Evolutionary conservation across 148 eudicot genomes (phyloP).

Genomic region (Persicaria tinctoria): DNA sequence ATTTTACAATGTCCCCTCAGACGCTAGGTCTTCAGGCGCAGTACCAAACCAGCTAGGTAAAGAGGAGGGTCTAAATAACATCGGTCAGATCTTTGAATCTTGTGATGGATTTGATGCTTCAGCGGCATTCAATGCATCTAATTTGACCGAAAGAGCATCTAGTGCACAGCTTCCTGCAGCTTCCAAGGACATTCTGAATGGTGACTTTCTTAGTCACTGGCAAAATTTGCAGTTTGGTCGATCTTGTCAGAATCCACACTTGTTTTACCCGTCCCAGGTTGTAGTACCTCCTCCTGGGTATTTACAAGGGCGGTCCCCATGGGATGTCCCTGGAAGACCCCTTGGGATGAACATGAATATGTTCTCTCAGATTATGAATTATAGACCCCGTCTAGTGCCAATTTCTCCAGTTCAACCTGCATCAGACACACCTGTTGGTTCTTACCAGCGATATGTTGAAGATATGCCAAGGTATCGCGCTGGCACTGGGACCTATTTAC

Average conservation of each 20-base stretch:
- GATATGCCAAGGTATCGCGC: constrained; percentile 64
- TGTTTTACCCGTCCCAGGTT: constrained; percentile 42
- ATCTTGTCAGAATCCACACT: constrained; percentile 53
- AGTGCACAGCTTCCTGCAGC: constrained; percentile 29
- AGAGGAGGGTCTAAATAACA: no score
- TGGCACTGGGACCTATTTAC: constrained; percentile 92
- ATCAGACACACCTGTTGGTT: constrained; percentile 44
- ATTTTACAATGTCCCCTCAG: constrained; percentile 37
- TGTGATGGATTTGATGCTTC: constrained; percentile 30
- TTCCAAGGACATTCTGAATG: constrained; percentile 59
- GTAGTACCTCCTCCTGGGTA: constrained; percentile 69
- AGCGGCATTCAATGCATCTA: constrained; percentile 24
- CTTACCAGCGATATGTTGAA: constrained; percentile 55
- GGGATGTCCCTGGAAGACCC: constrained; percentile 80
- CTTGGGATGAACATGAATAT: constrained; percentile 41
- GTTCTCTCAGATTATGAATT: constrained; percentile 50
- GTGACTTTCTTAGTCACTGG: constrained; percentile 84
- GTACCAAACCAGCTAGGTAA: constrained; percentile 21
- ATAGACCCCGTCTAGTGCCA: constrained; percentile 62
- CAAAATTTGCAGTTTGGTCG: constrained; percentile 80
- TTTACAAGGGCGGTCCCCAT: constrained; percentile 64
- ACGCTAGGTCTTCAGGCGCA: constrained; percentile 37
- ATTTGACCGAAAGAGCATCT: constrained; percentile 24
- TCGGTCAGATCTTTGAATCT: constrained; percentile 3
- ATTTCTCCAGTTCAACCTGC: constrained; percentile 47